Conservation (phyloP, 768 basidiomycete genomes). For the Collybia mongolica region DNA sequence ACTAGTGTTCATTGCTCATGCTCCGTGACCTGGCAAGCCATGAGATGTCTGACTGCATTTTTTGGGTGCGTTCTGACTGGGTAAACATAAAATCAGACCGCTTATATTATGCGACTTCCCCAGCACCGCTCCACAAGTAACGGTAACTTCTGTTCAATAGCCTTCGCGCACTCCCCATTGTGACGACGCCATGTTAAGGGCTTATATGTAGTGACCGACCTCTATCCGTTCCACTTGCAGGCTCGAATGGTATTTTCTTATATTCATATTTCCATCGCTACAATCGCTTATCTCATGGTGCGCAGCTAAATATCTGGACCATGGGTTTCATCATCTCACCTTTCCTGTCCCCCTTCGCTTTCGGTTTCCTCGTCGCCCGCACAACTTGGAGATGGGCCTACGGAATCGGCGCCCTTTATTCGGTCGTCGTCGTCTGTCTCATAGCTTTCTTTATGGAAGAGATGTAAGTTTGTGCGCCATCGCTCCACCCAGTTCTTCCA, state of each 20-base stretch:
- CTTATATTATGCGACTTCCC: not conserved
- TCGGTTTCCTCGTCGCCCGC: conserved; percentile 65
- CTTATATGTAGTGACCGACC: conserved; percentile 58
- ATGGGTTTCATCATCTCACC: conserved; percentile 62
- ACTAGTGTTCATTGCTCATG: not conserved
- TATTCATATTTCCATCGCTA: conserved; percentile 1
- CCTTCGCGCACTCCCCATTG: not conserved
- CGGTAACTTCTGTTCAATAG: conserved; percentile 31
- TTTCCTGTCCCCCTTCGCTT: conserved; percentile 61
- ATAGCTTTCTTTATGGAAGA: conserved; percentile 50
- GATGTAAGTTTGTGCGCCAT: conserved; percentile 42
- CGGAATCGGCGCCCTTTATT: conserved; percentile 62
- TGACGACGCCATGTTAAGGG: conserved; percentile 31
- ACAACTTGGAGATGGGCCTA: conserved; percentile 65
- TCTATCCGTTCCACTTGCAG: conserved; percentile 70
- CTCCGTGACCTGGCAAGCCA: conserved; percentile 30
- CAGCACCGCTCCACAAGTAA: conserved; percentile 48
- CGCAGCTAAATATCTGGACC: conserved; percentile 54
- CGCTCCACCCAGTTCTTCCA: not conserved
- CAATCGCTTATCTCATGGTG: not conserved
- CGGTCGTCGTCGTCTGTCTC: conserved; percentile 40
- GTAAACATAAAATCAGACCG: not conserved
- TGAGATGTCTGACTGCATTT: conserved; percentile 58
- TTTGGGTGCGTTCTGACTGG: conserved; percentile 37
- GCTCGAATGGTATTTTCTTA: conserved; percentile 51